These are phyloP conservation scores for Malassezia cuniculi DNA, from an alignment of 1,284 basidiomycete species.

Conservation along the genomic window DNA sequence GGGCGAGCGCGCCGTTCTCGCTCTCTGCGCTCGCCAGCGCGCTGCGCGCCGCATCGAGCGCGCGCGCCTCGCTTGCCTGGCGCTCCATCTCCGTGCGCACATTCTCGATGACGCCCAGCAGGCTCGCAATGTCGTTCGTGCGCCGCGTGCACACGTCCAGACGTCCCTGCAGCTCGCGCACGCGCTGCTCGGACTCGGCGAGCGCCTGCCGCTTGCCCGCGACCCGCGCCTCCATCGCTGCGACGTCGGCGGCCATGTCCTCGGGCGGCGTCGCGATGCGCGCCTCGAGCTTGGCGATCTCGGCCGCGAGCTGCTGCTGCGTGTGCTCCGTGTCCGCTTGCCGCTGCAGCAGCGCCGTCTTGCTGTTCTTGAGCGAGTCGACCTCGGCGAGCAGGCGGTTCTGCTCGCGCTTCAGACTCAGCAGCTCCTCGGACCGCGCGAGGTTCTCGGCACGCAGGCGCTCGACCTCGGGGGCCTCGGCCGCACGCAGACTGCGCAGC, in stretches of 20 bases:
- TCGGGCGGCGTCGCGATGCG: conserved; percentile 26
- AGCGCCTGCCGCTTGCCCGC: conserved; percentile 57
- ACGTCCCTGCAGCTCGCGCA: conserved; percentile 45
- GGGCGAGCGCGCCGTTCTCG: conserved; percentile 19
- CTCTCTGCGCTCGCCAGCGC: conserved; percentile 10
- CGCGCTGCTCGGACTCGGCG: conserved; percentile 61
- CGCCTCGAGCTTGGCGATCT: conserved; percentile 31
- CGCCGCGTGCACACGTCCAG: conserved; percentile 22
- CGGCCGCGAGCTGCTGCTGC: conserved; percentile 22
- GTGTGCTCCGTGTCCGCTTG: conserved; percentile 30
- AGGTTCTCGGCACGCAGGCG: conserved; percentile 61
- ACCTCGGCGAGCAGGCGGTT: conserved; percentile 23
- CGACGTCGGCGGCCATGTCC: conserved; percentile 24
- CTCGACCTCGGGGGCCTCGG: conserved; percentile 56
- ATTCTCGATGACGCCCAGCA: conserved; percentile 26
- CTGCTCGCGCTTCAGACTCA: conserved; percentile 22
- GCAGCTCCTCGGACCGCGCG: conserved; percentile 63
- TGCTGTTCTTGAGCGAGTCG: conserved; percentile 26
- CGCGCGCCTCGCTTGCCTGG: conserved; percentile 4
- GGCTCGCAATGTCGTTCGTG: conserved; percentile 16
- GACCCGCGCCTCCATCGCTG: conserved; percentile 50
- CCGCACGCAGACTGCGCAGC: conserved; percentile 45
- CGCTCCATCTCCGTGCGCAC: conserved; percentile 25
- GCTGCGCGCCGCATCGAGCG: conserved; percentile 15
- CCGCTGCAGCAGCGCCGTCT: conserved; percentile 18